Conservation (phyloP, 306 rosid genomes). For the Cyclanthera cordifolia region DNA sequence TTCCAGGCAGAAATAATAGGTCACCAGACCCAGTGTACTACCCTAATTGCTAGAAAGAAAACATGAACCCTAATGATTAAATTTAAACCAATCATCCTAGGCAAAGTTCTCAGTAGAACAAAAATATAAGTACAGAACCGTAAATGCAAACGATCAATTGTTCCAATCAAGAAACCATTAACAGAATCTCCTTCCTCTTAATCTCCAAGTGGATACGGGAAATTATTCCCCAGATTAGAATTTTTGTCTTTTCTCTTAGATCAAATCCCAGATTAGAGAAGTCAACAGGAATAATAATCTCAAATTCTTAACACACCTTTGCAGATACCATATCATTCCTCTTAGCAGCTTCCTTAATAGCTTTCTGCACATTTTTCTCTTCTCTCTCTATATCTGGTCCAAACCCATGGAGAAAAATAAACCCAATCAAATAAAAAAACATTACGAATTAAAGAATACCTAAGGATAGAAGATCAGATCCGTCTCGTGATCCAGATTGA, state of each 20-base stretch:
- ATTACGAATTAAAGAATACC: neutral
- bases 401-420: slow-evolving; percentile 9
- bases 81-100: neutral
- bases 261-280: neutral
- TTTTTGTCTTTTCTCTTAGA: neutral
- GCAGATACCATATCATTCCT: slow-evolving; percentile 95
- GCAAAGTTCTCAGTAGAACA: neutral
- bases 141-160: neutral
- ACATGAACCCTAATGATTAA: neutral
- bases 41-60: neutral
- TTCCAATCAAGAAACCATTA: neutral
- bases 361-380: slow-evolving; percentile 77
- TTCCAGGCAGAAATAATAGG: neutral
- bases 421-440: neutral
- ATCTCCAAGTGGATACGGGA: neutral
- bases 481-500: neutral
- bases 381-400: slow-evolving; percentile 72
- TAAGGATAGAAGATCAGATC: neutral
- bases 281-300: neutral
- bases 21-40: neutral
- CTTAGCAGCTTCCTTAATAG: slow-evolving; percentile 87
- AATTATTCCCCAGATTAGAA: neutral
- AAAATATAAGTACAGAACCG: neutral
- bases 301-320: slow-evolving; percentile 36
- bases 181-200: neutral